phyloP scores from a whole-genome alignment of 805 yeast species.

The Cyberlindnera euphorbiiphila region DNA sequence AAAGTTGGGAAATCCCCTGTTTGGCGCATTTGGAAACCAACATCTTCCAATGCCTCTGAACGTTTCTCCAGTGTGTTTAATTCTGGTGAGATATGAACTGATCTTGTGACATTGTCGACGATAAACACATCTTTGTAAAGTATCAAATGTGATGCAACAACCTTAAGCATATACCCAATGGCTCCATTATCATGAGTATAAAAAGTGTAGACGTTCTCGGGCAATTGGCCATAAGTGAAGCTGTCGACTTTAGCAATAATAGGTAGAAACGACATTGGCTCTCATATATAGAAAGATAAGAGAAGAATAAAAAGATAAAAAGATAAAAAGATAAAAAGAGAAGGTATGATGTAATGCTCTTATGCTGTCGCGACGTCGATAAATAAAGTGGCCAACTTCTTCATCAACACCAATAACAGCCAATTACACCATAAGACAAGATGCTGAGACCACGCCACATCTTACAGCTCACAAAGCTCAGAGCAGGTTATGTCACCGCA shows the following conservation, averaged over 20 bases:
- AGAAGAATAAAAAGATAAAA: too few species aligned
- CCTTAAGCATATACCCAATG: conserved; percentile 16
- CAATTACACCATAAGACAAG: background rate
- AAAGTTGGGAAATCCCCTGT: conserved; percentile 35
- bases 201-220: conserved; percentile 7
- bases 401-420: background rate
- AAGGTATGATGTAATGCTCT: too few species aligned
- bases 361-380: too few species aligned
- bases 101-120: conserved; percentile 24
- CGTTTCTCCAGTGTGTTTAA: conserved; percentile 40
- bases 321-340: too few species aligned
- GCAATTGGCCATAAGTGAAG: conserved; percentile 22
- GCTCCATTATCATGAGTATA: conserved; percentile 18
- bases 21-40: conserved; percentile 42
- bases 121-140: conserved; percentile 15
- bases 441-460: background rate
- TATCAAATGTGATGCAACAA: conserved; percentile 11
- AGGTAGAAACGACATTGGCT: conserved; percentile 6
- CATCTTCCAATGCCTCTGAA: conserved; percentile 34
- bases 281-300: too few species aligned
- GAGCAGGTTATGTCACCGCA: conserved; percentile 2
- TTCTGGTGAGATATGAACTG: conserved; percentile 29
- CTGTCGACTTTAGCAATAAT: conserved; percentile 24
- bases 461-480: background rate
- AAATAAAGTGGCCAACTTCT: too few species aligned